Evolutionary conservation across 345 rosid genomes (phyloP), one percentile per base, ranked within the genome.

Genomic region (Erodium maritimum): DNA sequence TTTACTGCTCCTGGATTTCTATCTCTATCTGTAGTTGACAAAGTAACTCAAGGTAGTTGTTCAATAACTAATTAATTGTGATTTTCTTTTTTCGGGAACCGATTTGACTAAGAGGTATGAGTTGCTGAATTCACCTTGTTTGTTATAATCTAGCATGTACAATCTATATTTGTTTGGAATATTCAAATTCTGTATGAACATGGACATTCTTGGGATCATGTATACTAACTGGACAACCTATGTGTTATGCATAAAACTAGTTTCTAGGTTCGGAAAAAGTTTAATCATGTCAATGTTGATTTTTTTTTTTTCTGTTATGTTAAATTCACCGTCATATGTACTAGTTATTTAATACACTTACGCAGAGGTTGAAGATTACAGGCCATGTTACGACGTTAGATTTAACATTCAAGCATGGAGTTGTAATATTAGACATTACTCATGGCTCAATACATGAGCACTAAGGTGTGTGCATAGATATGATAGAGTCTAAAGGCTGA

Each of bases 1-100:
- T 90, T 89, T 58, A 83, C 97, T 56, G 61, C 90, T 62, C 91
- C 96, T 61, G 99, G 97, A 50, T 79, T 93, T 57, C 72, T 90
- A 21, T 93, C 99, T 64, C 82, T 93, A 62, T 83, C 88, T 19
- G 69, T 83, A 53, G 80, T 87, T 18, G 91, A 87, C 63, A 70
- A 78, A 69, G 64, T 67, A 42, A 78, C 82, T 54, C 71, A 77
- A 65, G 96, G 99, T 93, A 74, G 7, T 6, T 37, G 46, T 37
- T 4, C 46, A 37, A 37, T 11, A 3, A 37, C 46, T 37, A 37
- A 37, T 37, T 37, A 37, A 37, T 5, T 5, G 46, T 59, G 21
- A 55, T 54, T 59, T n/a, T 56, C 13, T 37, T 21, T 56, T 21
- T 1, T 21, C 45, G 57, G 78, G 72, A 52, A 64, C 73, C 78